Conservation (phyloP, 768 basidiomycete species). For the Tulasnella sp. region DNA sequence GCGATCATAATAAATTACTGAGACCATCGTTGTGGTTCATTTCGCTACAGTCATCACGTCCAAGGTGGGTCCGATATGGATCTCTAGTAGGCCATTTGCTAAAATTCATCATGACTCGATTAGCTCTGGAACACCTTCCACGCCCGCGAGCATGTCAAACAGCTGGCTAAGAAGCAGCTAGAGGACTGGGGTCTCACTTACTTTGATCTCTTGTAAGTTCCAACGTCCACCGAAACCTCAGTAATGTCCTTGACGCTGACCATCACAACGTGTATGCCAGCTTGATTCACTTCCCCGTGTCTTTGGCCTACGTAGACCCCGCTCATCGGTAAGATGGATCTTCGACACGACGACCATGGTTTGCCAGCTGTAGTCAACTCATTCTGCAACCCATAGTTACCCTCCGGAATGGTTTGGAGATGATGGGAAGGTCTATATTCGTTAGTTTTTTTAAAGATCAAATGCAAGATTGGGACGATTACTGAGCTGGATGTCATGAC, state of each 20-base stretch:
- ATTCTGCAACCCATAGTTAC: conserved; percentile 33
- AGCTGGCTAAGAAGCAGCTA: conserved; percentile 51
- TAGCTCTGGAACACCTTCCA: conserved; percentile 88
- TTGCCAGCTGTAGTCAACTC: conserved; percentile 7
- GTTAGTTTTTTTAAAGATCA: conserved; percentile 35
- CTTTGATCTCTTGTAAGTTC: conserved; percentile 25
- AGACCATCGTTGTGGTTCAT: neutral
- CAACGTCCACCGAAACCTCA: neutral
- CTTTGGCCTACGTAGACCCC: conserved; percentile 72
- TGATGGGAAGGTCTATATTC: conserved; percentile 51
- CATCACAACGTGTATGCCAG: neutral
- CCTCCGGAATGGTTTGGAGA: conserved; percentile 77
- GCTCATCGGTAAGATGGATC: conserved; percentile 30
- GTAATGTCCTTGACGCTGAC: conserved; percentile 2
- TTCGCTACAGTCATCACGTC: conserved; percentile 58
- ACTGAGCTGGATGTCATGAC: no score
- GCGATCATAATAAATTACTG: neutral
- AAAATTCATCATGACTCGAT: no score
- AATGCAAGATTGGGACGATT: no score
- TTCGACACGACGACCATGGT: neutral
- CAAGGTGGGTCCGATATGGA: conserved; percentile 50
- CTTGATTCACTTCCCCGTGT: conserved; percentile 70
- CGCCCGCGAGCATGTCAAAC: conserved; percentile 54
- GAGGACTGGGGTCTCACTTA: conserved; percentile 70
- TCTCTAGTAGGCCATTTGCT: no score